Evolutionary conservation across 2,329 filamentous ascomycete genomes (phyloP).

Genomic region (Amauroascus verrucosus): DNA sequence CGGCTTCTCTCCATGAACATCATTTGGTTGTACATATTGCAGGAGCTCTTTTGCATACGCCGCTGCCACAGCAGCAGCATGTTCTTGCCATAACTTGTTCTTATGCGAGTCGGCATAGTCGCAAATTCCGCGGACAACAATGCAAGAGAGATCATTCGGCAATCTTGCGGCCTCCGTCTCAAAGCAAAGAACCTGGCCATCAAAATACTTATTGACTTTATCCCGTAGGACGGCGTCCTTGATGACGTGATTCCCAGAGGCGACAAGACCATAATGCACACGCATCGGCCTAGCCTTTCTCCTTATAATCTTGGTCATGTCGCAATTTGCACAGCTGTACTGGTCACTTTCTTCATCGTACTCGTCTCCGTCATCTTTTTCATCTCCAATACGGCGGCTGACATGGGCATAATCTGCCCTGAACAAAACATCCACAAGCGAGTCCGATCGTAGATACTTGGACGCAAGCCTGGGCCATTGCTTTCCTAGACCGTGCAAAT

Average conservation of each 20-base stretch:
- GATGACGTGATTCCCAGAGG: background rate
- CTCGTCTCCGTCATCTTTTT: background rate
- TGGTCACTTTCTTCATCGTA: background rate
- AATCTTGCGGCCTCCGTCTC: conserved; percentile 17
- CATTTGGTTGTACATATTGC: background rate
- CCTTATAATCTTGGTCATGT: too few relatives aligned
- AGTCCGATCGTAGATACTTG: background rate
- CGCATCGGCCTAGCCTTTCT: too few relatives aligned
- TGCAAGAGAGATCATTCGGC: conserved; percentile 13
- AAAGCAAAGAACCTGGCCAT: conserved; percentile 11
- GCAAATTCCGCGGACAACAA: conserved; percentile 20
- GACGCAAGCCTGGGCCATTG: conserved; percentile 10
- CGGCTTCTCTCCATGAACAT: too few relatives aligned
- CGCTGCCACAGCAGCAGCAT: conserved; percentile 17
- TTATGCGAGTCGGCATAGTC: conserved; percentile 20
- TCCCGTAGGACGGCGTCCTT: background rate
- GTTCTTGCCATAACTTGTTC: conserved; percentile 17
- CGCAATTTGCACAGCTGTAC: too few relatives aligned
- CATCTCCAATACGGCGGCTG: background rate
- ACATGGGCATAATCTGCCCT: conserved; percentile 20
- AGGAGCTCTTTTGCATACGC: conserved; percentile 19
- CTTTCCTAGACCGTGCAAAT: conserved; percentile 18
- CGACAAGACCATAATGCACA: conserved; percentile 5
- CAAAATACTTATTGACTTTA: background rate
- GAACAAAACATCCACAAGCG: conserved; percentile 20